phyloP scores from a whole-genome alignment of 2,329 filamentous ascomycete species.

The Hymenotorrendiella dingleyae region DNA sequence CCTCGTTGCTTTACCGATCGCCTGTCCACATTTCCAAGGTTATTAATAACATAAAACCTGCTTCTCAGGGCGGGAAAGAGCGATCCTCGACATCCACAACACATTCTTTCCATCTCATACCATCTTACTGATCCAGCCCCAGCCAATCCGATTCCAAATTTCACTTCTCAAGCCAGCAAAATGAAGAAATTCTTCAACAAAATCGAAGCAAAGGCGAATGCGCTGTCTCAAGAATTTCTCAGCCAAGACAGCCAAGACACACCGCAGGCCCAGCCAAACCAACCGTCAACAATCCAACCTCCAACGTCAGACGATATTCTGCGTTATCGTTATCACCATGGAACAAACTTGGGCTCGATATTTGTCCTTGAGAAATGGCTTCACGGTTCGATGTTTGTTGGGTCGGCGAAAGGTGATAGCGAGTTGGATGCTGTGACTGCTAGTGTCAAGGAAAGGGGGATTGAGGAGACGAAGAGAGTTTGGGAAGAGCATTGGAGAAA shows the following conservation, averaged over 20 bases:
- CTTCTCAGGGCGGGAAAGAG: conserved; percentile 1
- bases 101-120: neutral
- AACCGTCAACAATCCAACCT: conserved; percentile 28
- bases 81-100: neutral
- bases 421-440: conserved; percentile 47
- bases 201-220: conserved; percentile 24
- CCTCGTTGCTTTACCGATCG: neutral
- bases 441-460: conserved; percentile 38
- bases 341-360: conserved; percentile 51
- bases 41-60: neutral
- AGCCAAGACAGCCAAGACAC: conserved; percentile 6
- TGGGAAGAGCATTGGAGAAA: conserved; percentile 49
- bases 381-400: conserved; percentile 42
- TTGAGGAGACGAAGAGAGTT: conserved; percentile 41
- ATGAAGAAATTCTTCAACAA: conserved; percentile 36
- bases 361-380: conserved; percentile 58
- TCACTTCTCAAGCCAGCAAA: neutral
- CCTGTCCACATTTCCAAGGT: neutral
- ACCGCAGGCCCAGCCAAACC: conserved; percentile 11
- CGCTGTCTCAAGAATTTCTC: conserved; percentile 22
- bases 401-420: conserved; percentile 34
- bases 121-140: neutral
- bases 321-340: conserved; percentile 54
- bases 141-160: neutral
- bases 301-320: conserved; percentile 35